A percentile compares a stretch with the other conserved stretches of the same genome.
Conservation (phyloP, 106 monocot species). For the Phalaenopsis aphrodite region DNA sequence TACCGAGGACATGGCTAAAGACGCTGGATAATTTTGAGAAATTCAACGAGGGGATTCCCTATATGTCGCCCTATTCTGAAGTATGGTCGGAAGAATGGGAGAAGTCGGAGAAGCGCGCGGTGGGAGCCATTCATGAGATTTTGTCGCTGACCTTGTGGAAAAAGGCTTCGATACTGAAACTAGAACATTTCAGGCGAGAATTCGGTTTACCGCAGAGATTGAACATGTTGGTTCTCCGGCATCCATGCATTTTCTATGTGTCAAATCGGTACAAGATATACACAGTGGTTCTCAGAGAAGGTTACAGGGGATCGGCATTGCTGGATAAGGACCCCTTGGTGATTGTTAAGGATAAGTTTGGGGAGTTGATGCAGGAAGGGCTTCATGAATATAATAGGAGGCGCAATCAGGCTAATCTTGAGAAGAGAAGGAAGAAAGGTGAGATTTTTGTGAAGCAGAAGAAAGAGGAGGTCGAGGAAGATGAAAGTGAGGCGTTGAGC, state of each 20-base stretch:
- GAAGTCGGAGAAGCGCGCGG: slow-evolving; percentile 48
- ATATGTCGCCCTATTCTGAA: slow-evolving; percentile 61
- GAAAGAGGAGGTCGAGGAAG: slow-evolving; percentile 29
- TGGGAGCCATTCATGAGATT: slow-evolving; percentile 73
- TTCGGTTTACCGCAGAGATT: slow-evolving; percentile 67
- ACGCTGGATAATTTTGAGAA: slow-evolving; percentile 42
- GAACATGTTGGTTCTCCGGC: slow-evolving; percentile 51
- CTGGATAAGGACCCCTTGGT: slow-evolving; percentile 80
- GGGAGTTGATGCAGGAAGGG: slow-evolving; percentile 95
- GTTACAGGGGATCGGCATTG: slow-evolving; percentile 65
- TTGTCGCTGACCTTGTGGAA: slow-evolving; percentile 85
- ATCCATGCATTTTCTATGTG: slow-evolving; percentile 93
- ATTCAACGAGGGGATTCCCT: slow-evolving; percentile 51
- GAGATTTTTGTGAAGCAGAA: slow-evolving; percentile 34
- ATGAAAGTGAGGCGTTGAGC: slow-evolving; percentile 19
- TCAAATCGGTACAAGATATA: slow-evolving; percentile 87
- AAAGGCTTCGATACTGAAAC: slow-evolving; percentile 79
- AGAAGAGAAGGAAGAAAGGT: slow-evolving; percentile 80
- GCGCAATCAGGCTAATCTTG: slow-evolving; percentile 53
- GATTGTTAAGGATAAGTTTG: slow-evolving; percentile 75
- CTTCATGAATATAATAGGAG: slow-evolving; percentile 88
- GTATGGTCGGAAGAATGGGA: slow-evolving; percentile 11
- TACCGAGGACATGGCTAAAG: slow-evolving; percentile 60
- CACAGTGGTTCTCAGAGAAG: slow-evolving; percentile 86
- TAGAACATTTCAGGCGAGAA: slow-evolving; percentile 77